phyloP scores from a whole-genome alignment of 2,329 filamentous ascomycete genomes.

The Arthrocladium fulminans region DNA sequence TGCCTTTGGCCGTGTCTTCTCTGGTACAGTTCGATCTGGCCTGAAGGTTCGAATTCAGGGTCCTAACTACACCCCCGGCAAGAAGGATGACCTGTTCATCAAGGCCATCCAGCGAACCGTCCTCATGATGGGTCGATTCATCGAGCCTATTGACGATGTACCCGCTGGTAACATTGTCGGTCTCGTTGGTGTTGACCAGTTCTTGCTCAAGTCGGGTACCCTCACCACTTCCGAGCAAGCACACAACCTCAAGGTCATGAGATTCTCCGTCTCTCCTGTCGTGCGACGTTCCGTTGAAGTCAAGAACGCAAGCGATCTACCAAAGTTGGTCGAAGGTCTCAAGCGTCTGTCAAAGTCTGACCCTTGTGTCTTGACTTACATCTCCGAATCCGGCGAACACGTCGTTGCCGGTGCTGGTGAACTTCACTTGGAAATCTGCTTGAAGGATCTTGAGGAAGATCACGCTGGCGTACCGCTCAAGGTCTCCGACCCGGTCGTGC shows the following conservation, averaged over 20 bases:
- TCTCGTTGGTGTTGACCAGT: constrained; percentile 99
- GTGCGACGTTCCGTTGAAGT: constrained; percentile 97
- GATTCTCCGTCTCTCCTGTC: constrained; percentile 99
- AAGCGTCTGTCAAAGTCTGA: constrained; percentile 99
- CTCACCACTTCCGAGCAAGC: constrained; percentile 93
- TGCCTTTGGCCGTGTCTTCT: constrained; percentile 99
- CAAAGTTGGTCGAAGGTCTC: constrained; percentile 99
- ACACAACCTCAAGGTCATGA: constrained; percentile 99
- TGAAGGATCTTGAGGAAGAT: constrained; percentile 99
- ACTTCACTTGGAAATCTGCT: constrained; percentile 98
- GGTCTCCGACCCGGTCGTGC: constrained; percentile 95
- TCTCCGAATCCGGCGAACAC: constrained; percentile 93
- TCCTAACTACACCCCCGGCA: constrained; percentile 94
- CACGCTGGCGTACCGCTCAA: constrained; percentile 97
- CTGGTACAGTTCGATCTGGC: constrained; percentile 94
- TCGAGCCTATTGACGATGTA: constrained; percentile 97
- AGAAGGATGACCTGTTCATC: constrained; percentile 98
- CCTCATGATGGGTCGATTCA: constrained; percentile 99
- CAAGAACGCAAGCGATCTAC: constrained; percentile 99
- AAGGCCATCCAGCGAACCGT: constrained; percentile 99
- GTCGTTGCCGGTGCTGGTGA: constrained; percentile 98
- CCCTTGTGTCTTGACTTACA: constrained; percentile 88
- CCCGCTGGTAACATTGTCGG: constrained; percentile 99
- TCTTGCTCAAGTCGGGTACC: constrained; percentile 99
- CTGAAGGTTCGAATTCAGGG: constrained; percentile 99